phyloP scores from a whole-genome alignment of 306 rosid genomes.

The cucumber (Cucumis sativus) region DNA sequence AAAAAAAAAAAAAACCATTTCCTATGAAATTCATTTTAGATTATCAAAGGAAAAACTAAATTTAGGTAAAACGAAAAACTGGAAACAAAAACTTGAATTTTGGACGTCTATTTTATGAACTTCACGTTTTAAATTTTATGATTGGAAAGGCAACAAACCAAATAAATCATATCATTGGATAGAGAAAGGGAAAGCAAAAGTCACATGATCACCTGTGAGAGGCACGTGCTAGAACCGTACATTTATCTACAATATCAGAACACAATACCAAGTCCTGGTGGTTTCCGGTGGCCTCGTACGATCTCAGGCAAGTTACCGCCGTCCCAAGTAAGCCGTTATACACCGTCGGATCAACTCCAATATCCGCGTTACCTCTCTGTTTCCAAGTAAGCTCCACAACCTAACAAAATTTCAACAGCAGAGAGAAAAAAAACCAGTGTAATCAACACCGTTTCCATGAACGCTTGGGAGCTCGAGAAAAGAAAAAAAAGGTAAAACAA shows the following conservation, averaged over 20 bases:
- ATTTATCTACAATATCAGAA: slow-evolving; percentile 44
- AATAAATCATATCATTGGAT: not conserved
- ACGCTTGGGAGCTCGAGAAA: too few relatives aligned
- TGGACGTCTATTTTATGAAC: not conserved
- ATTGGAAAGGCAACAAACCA: not conserved
- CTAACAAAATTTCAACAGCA: slow-evolving; percentile 10
- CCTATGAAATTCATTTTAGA: too few relatives aligned
- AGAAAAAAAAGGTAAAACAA: too few relatives aligned
- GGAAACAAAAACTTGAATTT: too few relatives aligned
- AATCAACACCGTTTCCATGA: not conserved
- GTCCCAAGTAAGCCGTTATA: slow-evolving; percentile 73
- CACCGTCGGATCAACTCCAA: slow-evolving; percentile 53
- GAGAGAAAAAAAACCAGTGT: not conserved
- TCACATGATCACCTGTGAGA: slow-evolving; percentile 37
- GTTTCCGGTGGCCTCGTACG: slow-evolving; percentile 47
- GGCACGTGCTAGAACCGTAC: slow-evolving; percentile 40
- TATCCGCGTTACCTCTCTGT: not conserved
- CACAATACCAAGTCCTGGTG: slow-evolving; percentile 44
- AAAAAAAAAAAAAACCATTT: too few relatives aligned
- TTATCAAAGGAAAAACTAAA: too few relatives aligned
- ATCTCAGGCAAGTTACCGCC: slow-evolving; percentile 65
- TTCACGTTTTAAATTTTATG: not conserved
- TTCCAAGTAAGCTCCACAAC: slow-evolving; percentile 60
- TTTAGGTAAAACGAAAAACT: too few relatives aligned
- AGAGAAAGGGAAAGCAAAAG: not conserved